phyloP scores from a whole-genome alignment of 73 alveolate species.

The Paramecium bursaria region DNA sequence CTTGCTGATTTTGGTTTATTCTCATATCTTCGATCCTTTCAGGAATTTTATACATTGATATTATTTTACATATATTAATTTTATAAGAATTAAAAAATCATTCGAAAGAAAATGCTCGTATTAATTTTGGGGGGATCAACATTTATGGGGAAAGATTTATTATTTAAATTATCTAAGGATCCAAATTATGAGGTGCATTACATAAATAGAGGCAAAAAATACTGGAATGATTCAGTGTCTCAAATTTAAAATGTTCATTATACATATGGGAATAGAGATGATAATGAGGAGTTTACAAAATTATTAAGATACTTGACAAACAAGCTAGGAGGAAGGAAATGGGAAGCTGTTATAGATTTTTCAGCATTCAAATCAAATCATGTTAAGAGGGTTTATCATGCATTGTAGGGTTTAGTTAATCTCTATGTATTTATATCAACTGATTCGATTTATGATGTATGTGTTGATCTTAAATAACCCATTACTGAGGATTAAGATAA shows the following conservation, averaged over 20 bases:
- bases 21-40: too few relatives aligned
- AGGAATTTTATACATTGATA: too few relatives aligned
- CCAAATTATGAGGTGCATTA: conserved; percentile 64
- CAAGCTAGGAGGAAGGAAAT: conserved; percentile 44
- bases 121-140: conserved; percentile 70
- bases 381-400: conserved; percentile 47
- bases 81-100: background rate
- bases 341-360: conserved; percentile 67
- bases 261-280: conserved; percentile 70
- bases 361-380: conserved; percentile 50
- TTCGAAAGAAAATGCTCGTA: conserved; percentile 51
- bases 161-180: conserved; percentile 32
- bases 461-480: conserved; percentile 11
- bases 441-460: conserved; percentile 71
- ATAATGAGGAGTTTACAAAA: conserved; percentile 51
- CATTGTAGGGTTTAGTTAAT: conserved; percentile 35
- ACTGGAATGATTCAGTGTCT: conserved; percentile 65
- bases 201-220: conserved; percentile 67
- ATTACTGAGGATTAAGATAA: conserved; percentile 57
- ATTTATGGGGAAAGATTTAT: conserved; percentile 65
- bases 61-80: background rate
- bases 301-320: conserved; percentile 42
- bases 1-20: too few relatives aligned
- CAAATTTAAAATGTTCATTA: conserved; percentile 53
- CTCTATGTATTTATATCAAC: conserved; percentile 68